Conservation (phyloP, 306 rosid species). For the Casuarina equisetifolia region DNA sequence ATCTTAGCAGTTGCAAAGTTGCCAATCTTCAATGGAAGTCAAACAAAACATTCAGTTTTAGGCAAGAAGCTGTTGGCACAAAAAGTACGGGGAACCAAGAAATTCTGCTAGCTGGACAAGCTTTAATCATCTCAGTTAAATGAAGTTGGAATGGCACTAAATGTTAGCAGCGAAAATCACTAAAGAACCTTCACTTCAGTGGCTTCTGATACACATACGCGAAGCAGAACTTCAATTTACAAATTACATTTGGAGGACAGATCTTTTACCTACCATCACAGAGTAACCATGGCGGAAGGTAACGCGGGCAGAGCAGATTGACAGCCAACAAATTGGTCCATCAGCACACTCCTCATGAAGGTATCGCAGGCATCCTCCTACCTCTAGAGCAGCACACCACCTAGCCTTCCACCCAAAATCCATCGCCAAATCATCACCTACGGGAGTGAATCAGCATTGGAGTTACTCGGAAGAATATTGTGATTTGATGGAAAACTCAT, state of each 20-base stretch:
- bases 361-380: slow-evolving; percentile 33
- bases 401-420: slow-evolving; percentile 32
- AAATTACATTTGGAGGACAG: neutral
- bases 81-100: neutral
- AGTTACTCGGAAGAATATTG: neutral
- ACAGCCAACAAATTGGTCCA: slow-evolving; percentile 27
- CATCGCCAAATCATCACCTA: slow-evolving; percentile 27
- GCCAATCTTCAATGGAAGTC: slow-evolving; percentile 15
- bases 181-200: neutral
- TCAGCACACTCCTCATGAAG: slow-evolving; percentile 39
- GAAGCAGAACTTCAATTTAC: neutral
- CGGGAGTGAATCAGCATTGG: neutral
- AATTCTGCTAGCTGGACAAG: slow-evolving; percentile 2
- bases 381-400: slow-evolving; percentile 30
- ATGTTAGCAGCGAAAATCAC: neutral
- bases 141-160: no score
- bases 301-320: slow-evolving; percentile 1
- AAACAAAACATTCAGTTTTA: slow-evolving; percentile 11
- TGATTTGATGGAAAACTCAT: neutral
- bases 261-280: slow-evolving; percentile 23
- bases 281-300: slow-evolving; percentile 22
- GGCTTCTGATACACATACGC: neutral
- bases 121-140: neutral
- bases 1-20: slow-evolving; percentile 21
- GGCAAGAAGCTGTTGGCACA: neutral